Percentiles rank a stretch among this genome's conserved stretches.
phyloP scores from a whole-genome alignment of 139 green algal genomes.

The Yamagishiella unicocca region DNA sequence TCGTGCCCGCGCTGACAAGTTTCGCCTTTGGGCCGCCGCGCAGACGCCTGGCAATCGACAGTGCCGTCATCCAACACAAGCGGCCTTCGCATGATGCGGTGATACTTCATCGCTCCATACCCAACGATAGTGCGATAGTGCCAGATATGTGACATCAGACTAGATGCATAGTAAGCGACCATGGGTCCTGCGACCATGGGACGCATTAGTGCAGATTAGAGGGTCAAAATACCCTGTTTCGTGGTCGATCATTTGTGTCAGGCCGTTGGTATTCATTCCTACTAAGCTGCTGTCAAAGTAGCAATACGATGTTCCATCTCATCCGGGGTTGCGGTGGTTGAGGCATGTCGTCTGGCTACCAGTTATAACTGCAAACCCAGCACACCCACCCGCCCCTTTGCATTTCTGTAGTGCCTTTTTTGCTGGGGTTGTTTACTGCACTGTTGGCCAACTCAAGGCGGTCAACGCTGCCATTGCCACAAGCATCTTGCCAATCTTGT shows the following conservation, averaged over 20 bases:
- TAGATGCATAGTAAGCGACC: background rate
- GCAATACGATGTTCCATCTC: background rate
- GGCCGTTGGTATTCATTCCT: background rate
- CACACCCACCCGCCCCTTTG: background rate
- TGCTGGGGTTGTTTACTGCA: background rate
- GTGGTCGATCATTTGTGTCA: background rate
- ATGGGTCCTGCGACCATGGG: background rate
- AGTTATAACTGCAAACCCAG: background rate
- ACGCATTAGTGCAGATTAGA: background rate
- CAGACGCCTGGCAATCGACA: background rate
- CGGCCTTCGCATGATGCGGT: background rate
- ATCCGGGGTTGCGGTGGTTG: background rate
- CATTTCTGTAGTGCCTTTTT: background rate
- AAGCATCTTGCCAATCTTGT: background rate
- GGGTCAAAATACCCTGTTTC: background rate
- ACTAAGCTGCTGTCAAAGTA: background rate
- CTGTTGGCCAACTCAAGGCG: background rate
- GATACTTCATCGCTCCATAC: too few relatives aligned
- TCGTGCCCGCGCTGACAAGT: background rate
- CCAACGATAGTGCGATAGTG: too few relatives aligned
- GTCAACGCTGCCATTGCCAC: background rate
- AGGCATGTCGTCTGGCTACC: background rate
- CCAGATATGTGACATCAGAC: background rate
- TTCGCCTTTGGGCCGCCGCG: background rate
- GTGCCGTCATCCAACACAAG: background rate